Percentiles rank a stretch among this genome's conserved stretches.
Evolutionary conservation across 208 protist genomes (phyloP).

Genomic region (Crithidia fasciculata): DNA sequence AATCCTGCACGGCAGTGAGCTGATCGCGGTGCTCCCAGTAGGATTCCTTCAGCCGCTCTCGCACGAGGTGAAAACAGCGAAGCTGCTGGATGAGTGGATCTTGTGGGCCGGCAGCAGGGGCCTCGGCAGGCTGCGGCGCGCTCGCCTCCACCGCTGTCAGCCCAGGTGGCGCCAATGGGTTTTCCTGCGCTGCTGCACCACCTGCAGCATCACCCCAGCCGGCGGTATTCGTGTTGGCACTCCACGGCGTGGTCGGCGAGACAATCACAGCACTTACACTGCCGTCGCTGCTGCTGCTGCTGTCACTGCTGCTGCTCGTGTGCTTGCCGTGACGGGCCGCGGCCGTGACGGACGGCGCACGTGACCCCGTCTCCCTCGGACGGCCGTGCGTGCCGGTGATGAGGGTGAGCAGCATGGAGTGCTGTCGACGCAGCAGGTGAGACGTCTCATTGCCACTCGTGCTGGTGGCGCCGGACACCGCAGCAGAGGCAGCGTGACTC

Average conservation of each 20-base stretch:
- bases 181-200: no score
- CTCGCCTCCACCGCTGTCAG: not conserved
- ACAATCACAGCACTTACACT: not conserved
- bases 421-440: slow-evolving; percentile 4
- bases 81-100: slow-evolving; percentile 35
- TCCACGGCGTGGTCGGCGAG: no score
- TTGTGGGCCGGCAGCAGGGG: not conserved
- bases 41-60: slow-evolving; percentile 43
- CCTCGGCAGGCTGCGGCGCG: not conserved
- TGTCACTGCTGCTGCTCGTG: not conserved
- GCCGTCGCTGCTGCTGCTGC: not conserved
- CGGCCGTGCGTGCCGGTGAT: slow-evolving; percentile 14
- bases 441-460: not conserved
- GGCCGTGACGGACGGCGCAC: not conserved
- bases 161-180: no score
- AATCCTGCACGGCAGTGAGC: slow-evolving; percentile 50
- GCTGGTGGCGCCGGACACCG: not conserved
- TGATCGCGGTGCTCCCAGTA: slow-evolving; percentile 48
- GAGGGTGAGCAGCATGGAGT: slow-evolving; percentile 30
- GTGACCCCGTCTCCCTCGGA: not conserved
- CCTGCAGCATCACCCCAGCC: no score
- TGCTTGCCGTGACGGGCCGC: not conserved
- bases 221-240: no score
- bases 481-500: not conserved
- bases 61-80: slow-evolving; percentile 58